phyloP scores from a whole-genome alignment of 2,329 filamentous ascomycete species.

The Verruconis gallopava region DNA sequence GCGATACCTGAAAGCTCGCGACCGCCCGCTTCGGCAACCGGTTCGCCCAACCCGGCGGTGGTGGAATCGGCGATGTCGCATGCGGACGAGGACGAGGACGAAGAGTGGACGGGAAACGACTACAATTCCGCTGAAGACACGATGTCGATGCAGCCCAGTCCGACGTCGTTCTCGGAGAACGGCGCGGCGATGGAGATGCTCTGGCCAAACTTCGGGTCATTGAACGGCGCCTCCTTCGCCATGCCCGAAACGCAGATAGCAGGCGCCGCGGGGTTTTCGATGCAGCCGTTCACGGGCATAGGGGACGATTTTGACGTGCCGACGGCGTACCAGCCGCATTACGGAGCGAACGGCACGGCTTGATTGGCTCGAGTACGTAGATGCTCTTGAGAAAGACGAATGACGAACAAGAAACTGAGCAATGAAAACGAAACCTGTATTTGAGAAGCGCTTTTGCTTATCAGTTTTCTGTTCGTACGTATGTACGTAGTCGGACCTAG shows the following conservation, averaged over 20 bases:
- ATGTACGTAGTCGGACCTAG: too few species aligned
- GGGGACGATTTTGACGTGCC: constrained; percentile 2
- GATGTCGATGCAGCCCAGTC: neutral
- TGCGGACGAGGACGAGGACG: constrained; percentile 2
- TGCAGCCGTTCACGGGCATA: neutral
- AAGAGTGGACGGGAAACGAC: constrained; percentile 2
- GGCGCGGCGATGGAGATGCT: constrained; percentile 1
- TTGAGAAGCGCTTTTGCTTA: too few species aligned
- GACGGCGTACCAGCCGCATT: constrained; percentile 2
- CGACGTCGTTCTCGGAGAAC: constrained; percentile 3
- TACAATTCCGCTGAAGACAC: neutral
- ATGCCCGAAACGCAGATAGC: neutral
- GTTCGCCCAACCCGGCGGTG: neutral
- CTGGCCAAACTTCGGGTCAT: constrained; percentile 1
- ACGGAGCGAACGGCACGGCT: neutral
- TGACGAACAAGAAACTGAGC: too few species aligned
- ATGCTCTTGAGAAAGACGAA: too few species aligned
- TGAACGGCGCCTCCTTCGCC: neutral
- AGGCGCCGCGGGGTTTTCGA: neutral
- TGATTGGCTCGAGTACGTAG: too few species aligned
- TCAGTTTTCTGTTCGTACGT: too few species aligned
- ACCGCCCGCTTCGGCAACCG: neutral
- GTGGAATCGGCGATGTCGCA: neutral
- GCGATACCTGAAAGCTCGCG: constrained; percentile 12
- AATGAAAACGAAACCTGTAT: too few species aligned